Base-by-base conservation (phyloP, 2,329 filamentous ascomycete genomes). In the Paracorniculantispora psalliotae region DNA sequence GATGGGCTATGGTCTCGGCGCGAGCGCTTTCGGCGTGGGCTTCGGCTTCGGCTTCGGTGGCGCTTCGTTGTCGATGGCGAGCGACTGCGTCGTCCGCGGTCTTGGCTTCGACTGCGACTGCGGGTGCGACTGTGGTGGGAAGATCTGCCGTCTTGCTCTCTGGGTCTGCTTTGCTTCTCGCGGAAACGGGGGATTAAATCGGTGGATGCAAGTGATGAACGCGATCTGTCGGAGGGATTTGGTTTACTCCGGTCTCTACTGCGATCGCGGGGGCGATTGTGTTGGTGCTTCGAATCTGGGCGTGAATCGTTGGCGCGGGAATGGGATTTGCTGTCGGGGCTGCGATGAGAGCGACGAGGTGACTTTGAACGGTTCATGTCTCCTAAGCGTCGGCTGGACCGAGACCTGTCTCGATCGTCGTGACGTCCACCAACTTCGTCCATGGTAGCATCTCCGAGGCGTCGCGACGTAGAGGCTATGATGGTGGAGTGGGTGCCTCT, bases 31-130 rank as follows among this genome's bases (percentile, higher is more conserved):
- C 73, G 70, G 52, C 72, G 73, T 33, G 71, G 66, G 2, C 77
- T 72, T n/a, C 67, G 73, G 50, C 75, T 79, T 53, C 72, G 72
- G 59, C 72, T 79, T 59, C 77, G 72, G 50, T 72, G 70, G 53
- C 77, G 71, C 64, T 79, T 79, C 37, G 71, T 62, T 6, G 74
- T 72, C 25, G 73, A 67, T 30, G 75, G 71, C 3, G 76, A 76
- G 58, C 68, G 68, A 33, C 65, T 68, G 47, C 64, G 68, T 28
- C 48, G 56, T 37, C 69, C 67, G 52, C 69, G 69, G 35, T 63
- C 67, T 58, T 70, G 71, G 52, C 71, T 71, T 57, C 70, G 71
- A 62, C 71, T 72, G 39, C 67, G 69, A 61, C 56, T 59, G 47
- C 70, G 72, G 51, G 71, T 71, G 52, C 69, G 71, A 61, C 71